These are phyloP conservation scores for Isatis lusitanica DNA, from an alignment of 441 rosid species.

Conservation along the genomic window DNA sequence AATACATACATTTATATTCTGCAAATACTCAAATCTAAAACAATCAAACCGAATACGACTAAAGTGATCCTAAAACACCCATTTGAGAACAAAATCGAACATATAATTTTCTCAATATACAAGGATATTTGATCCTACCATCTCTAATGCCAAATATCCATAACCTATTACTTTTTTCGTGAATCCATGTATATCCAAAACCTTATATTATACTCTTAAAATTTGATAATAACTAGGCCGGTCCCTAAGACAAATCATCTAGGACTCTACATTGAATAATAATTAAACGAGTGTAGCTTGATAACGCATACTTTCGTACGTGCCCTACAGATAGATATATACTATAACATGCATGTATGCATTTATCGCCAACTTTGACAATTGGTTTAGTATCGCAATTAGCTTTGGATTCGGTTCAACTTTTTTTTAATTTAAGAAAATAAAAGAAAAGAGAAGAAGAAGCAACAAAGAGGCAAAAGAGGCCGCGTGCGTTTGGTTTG, in stretches of 20 bases:
- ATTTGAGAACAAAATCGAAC: too few relatives aligned
- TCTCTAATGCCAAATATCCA: neutral
- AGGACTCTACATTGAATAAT: neutral
- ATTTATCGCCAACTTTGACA: neutral
- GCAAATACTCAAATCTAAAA: neutral
- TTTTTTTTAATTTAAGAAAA: neutral
- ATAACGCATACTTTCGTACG: neutral
- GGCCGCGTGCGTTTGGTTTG: conserved; percentile 35
- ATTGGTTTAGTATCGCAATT: neutral
- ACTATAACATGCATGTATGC: neutral
- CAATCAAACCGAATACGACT: neutral
- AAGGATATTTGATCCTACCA: neutral
- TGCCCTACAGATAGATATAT: neutral
- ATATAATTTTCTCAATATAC: neutral
- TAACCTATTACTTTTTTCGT: neutral
- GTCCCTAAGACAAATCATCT: neutral
- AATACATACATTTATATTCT: neutral
- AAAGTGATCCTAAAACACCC: neutral
- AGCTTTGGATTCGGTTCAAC: conserved; percentile 30
- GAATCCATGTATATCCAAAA: neutral
- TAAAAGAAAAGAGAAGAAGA: neutral
- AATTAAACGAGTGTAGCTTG: neutral
- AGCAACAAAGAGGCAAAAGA: neutral
- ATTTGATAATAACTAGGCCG: neutral
- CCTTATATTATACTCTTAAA: neutral